These are phyloP conservation scores for Umbilicaria muhlenbergii DNA, from an alignment of 495 filamentous ascomycete genomes.

Conservation along the genomic window DNA sequence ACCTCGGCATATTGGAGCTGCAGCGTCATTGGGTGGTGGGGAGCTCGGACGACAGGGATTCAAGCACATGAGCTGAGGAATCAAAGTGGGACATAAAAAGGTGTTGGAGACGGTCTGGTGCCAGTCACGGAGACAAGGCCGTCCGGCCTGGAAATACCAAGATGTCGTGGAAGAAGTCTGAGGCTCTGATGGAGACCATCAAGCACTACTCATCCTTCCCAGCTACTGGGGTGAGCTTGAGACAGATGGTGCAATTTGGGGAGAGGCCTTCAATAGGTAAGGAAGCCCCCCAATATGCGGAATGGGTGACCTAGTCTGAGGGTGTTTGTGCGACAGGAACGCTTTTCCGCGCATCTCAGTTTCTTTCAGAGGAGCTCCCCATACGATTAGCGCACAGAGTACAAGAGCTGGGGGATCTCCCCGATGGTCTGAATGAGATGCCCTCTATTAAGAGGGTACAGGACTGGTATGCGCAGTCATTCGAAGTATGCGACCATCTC, in stretches of 20 bases:
- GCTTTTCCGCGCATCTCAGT: slow-evolving; percentile 92
- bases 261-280: slow-evolving; percentile 74
- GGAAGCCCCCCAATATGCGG: slow-evolving; percentile 8
- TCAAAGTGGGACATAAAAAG: too few species aligned
- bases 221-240: slow-evolving; percentile 86
- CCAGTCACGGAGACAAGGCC: not conserved
- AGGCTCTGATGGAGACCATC: slow-evolving; percentile 94
- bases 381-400: slow-evolving; percentile 94
- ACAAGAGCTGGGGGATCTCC: slow-evolving; percentile 76
- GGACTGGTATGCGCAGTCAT: slow-evolving; percentile 99
- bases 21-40: too few species aligned
- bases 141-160: slow-evolving; percentile 1
- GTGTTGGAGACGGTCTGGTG: too few species aligned
- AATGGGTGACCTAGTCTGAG: not conserved
- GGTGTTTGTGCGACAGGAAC: slow-evolving; percentile 43
- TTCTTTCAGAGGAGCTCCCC: slow-evolving; percentile 93
- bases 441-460: slow-evolving; percentile 87
- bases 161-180: slow-evolving; percentile 81
- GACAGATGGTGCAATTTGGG: slow-evolving; percentile 99
- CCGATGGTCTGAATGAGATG: slow-evolving; percentile 98
- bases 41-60: too few species aligned
- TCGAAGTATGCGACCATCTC: slow-evolving; percentile 53
- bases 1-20: too few species aligned
- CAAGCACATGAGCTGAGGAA: too few species aligned
- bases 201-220: slow-evolving; percentile 95